Evolutionary conservation across 305 asterid species (phyloP).

Genomic region (Fraxinus floribunda): DNA sequence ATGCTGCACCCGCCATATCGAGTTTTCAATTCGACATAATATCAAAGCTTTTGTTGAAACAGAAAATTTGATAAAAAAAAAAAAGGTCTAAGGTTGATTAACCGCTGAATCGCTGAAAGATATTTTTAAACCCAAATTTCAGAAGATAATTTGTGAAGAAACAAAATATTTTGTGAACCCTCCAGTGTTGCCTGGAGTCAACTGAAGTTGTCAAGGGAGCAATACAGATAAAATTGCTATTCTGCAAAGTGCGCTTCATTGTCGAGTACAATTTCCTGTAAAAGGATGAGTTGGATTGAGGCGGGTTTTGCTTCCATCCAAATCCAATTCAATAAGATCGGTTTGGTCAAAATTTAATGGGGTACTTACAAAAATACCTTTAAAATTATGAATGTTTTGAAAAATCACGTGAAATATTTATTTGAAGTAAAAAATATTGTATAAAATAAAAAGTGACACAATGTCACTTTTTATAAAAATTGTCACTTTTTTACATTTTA

Average conservation of each 20-base stretch:
- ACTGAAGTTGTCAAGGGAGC: constrained; percentile 1
- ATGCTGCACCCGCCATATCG: constrained; percentile 34
- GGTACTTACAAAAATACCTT: no score
- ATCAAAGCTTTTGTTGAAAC: background rate
- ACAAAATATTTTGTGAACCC: background rate
- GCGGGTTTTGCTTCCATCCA: no score
- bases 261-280: background rate
- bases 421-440: no score
- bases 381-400: no score
- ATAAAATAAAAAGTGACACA: no score
- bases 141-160: background rate
- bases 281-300: background rate
- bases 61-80: background rate
- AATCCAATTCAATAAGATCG: no score
- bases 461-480: no score
- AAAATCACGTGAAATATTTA: no score
- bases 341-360: no score
- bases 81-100: background rate
- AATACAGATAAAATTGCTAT: constrained; percentile 3
- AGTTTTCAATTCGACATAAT: constrained; percentile 15
- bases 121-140: background rate
- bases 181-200: background rate
- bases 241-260: background rate
- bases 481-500: no score
- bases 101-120: constrained; percentile 2